Evolutionary conservation across 2,329 filamentous ascomycete genomes (phyloP).

Genomic region (Pestalotiopsis sp.): DNA sequence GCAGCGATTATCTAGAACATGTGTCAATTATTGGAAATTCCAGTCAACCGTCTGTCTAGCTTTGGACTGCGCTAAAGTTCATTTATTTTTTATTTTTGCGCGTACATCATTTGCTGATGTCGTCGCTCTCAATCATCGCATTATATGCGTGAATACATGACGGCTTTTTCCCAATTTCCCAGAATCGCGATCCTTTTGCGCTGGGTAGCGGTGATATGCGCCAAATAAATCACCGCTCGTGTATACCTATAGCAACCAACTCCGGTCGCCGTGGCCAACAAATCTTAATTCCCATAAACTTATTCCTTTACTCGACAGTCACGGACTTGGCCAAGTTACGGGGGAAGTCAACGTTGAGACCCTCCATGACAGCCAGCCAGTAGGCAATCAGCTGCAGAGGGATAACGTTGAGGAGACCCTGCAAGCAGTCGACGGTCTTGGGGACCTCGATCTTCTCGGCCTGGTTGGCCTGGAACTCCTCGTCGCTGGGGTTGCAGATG

Average conservation of each 20-base stretch:
- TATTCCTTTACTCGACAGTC: slow-evolving; percentile 80
- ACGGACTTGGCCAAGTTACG: slow-evolving; percentile 99
- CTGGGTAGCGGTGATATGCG: not conserved
- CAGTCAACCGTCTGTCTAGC: not conserved
- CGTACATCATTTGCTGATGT: not conserved
- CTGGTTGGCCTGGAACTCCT: slow-evolving; percentile 84
- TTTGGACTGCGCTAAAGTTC: not conserved
- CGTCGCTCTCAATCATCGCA: not conserved
- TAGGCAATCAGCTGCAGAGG: slow-evolving; percentile 97
- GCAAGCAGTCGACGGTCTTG: slow-evolving; percentile 90
- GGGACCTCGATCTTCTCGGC: slow-evolving; percentile 98
- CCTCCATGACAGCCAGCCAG: slow-evolving; percentile 96
- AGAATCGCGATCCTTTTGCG: not conserved
- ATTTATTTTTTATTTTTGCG: not conserved
- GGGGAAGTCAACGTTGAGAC: slow-evolving; percentile 97
- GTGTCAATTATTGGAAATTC: not conserved
- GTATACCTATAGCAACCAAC: slow-evolving; percentile 9
- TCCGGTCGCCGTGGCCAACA: not conserved
- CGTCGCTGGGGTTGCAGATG: slow-evolving; percentile 90
- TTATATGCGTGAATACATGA: not conserved
- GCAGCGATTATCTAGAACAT: not conserved
- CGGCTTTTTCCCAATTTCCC: not conserved
- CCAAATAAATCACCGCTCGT: not conserved
- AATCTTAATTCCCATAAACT: slow-evolving; percentile 12
- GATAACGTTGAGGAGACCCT: slow-evolving; percentile 97